Evolutionary conservation across 2,329 filamentous ascomycete species (phyloP), one percentile per base, ranked within the genome.

Genomic region (Escovopsis sp.): DNA sequence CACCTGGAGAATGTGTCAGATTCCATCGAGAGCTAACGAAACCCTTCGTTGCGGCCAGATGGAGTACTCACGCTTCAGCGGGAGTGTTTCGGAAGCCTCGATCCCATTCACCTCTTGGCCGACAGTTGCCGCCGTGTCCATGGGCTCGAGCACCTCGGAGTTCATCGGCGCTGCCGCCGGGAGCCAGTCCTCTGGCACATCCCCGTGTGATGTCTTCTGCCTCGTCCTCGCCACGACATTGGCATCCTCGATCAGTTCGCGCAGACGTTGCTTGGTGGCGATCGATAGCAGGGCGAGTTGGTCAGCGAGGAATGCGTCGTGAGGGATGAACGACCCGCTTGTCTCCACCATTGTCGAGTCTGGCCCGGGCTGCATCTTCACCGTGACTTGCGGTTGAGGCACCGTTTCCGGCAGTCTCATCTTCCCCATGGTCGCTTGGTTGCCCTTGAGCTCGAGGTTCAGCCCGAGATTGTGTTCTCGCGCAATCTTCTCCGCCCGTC

Each of bases 221-320:
- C 88, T 74, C 39, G 73, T 80, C 39, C 68, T 67, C 3, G 84
- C 72, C 31, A 93, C 59, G 9, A 68, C 68, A 36, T 76, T 72
- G 10, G 84, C 76, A 47, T 94, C 86, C 49, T 87, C 80, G 4
- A 94, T 51, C 21, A 94, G 58, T 11, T 76, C 72, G 35, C 82
- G 70, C 27, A 94, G 47, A 19, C 85, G 72, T 46, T 92, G 80
- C 51, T 88, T 84, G 9, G 84, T 77, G 14, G 83, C 82, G 38
- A 94, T 69, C 5, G 85, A 90, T 39, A 94, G 54, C 13, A 94
- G 65, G 18, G 83, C 80, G 31, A 94, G 60, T 45, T 94, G 81
- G 41, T 94, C 86, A 12, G 81, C 79, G 25, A 94, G 63, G 36
- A 72, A 76, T 2, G 82, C 74, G 30, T 86, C 80, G 26, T 79